A percentile compares a stretch with the other conserved stretches of the same genome.
phyloP scores from a whole-genome alignment of 495 filamentous ascomycete genomes.

The Staphylotrichum longicolle region DNA sequence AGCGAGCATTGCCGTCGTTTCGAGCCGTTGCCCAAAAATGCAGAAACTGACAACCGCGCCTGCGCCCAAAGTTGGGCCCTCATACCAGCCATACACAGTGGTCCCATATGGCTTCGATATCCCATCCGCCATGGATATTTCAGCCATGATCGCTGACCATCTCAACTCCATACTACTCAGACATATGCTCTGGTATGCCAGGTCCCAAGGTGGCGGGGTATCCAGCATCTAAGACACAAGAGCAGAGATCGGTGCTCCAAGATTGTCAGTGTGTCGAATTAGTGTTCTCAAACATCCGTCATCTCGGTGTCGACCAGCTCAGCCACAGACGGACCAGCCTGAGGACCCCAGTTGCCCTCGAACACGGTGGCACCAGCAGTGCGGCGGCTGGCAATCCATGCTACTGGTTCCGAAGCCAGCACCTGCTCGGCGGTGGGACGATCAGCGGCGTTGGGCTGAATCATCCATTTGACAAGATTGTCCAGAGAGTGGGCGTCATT shows the following conservation, averaged over 20 bases:
- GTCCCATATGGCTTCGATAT: slow-evolving; percentile 35
- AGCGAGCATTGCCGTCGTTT: slow-evolving; percentile 17
- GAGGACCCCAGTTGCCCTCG: slow-evolving; percentile 92
- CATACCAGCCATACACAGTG: slow-evolving; percentile 20
- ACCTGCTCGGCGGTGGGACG: slow-evolving; percentile 75
- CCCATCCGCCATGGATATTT: slow-evolving; percentile 33
- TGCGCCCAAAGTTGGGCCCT: slow-evolving; percentile 20
- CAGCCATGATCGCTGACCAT: slow-evolving; percentile 33
- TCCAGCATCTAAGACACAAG: slow-evolving; percentile 34
- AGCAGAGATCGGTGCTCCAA: slow-evolving; percentile 24
- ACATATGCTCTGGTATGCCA: slow-evolving; percentile 32
- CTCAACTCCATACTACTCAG: slow-evolving; percentile 30
- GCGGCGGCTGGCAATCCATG: slow-evolving; percentile 72
- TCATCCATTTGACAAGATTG: slow-evolving; percentile 84
- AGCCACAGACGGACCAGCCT: slow-evolving; percentile 24
- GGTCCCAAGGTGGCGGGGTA: slow-evolving; percentile 32
- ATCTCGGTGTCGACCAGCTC: slow-evolving; percentile 46
- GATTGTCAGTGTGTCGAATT: slow-evolving; percentile 8
- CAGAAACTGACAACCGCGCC: slow-evolving; percentile 13
- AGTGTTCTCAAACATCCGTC: slow-evolving; percentile 44
- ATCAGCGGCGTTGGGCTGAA: slow-evolving; percentile 66
- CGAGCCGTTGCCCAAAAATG: slow-evolving; percentile 20
- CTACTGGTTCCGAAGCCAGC: slow-evolving; percentile 62
- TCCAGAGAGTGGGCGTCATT: slow-evolving; percentile 70
- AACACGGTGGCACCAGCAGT: slow-evolving; percentile 85